Percentiles rank a stretch among this genome's conserved stretches.
phyloP scores from a whole-genome alignment of 2,329 filamentous ascomycete species.

The Tolypocladium tropicale region DNA sequence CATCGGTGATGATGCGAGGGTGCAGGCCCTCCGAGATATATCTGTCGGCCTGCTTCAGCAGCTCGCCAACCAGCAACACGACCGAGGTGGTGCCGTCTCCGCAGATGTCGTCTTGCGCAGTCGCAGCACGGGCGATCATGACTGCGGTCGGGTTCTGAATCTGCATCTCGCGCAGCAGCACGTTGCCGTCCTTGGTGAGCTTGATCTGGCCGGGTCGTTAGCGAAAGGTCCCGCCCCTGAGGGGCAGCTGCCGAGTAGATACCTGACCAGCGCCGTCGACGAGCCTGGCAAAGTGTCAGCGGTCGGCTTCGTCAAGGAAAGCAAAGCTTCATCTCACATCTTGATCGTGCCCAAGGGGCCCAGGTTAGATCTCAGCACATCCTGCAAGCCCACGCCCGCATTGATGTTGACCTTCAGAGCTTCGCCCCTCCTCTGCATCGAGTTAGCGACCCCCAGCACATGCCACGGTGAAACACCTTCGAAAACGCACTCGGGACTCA shows the following conservation, averaged over 20 bases:
- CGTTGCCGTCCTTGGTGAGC: slow-evolving; percentile 96
- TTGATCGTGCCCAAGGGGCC: slow-evolving; percentile 92
- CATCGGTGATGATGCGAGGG: slow-evolving; percentile 91
- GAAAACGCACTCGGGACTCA: slow-evolving; percentile 73
- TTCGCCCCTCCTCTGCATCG: slow-evolving; percentile 76
- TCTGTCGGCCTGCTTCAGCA: slow-evolving; percentile 93
- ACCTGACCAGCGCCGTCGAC: slow-evolving; percentile 62
- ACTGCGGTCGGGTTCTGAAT: slow-evolving; percentile 98
- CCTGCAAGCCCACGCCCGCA: slow-evolving; percentile 82
- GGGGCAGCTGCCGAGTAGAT: slow-evolving; percentile 20
- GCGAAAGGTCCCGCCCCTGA: slow-evolving; percentile 15
- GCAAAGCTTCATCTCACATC: slow-evolving; percentile 50
- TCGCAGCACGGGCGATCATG: slow-evolving; percentile 73
- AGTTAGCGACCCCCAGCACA: slow-evolving; percentile 13
- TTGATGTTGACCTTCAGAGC: slow-evolving; percentile 94
- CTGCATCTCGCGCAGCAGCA: slow-evolving; percentile 71
- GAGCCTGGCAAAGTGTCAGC: slow-evolving; percentile 36
- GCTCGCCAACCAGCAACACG: slow-evolving; percentile 87
- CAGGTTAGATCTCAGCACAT: slow-evolving; percentile 94
- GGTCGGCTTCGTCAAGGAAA: slow-evolving; percentile 1
- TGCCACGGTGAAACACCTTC: slow-evolving; percentile 4
- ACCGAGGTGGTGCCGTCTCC: slow-evolving; percentile 97
- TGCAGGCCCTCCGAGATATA: slow-evolving; percentile 96
- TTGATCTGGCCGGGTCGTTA: slow-evolving; percentile 60
- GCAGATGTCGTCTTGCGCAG: slow-evolving; percentile 95